Base-by-base conservation (phyloP, 345 rosid genomes). In the Rhodomyrtus tomentosa region DNA sequence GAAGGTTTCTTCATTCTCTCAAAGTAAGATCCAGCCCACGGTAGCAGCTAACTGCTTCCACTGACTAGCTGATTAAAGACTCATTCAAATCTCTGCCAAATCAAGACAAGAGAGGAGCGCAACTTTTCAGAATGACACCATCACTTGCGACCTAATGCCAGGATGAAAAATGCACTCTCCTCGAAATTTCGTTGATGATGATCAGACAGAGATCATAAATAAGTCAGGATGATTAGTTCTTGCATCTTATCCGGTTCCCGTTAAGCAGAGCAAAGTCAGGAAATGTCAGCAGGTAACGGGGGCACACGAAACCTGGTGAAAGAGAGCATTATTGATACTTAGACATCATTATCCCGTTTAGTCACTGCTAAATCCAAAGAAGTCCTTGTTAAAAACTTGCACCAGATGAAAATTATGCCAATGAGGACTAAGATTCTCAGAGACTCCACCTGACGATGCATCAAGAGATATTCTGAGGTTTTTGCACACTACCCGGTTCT, bases 41-140 rank as follows among this genome's bases (percentile, higher is more conserved):
- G 85, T 84, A 87, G 88, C 90, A 86, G 55, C 86, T 52, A 88
- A 90, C 93, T 88, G 52, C 94, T 86, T 88, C 94, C 91, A 88
- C 91, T 84, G 55, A 79, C 89, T 81, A 45, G 83, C 62, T 50
- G 82, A 20, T 36, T 40, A 51, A 59, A 36, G 48, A 36, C 84
- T 80, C 80, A 68, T 85, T 86, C 85, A 82, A 85, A 84, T 54
- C 58, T 29, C 88, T 82, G 88, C 91, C 91, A 83, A 90, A 81
- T 88, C 89, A 79, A 52, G 88, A 86, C 83, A 84, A 73, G 89
- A 55, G 68, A 86, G 72, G 10, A 72, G 59, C 76, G 59, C 76
- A 32, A 86, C 80, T 85, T 86, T 82, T 84, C 25, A 82, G 49
- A 16, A 50, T 36, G 27, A 36, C 6, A 1, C 45, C 62, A 21